These are phyloP conservation scores for Calonectria multiphialidica DNA, from an alignment of 2,329 filamentous ascomycete genomes.

Conservation along the genomic window DNA sequence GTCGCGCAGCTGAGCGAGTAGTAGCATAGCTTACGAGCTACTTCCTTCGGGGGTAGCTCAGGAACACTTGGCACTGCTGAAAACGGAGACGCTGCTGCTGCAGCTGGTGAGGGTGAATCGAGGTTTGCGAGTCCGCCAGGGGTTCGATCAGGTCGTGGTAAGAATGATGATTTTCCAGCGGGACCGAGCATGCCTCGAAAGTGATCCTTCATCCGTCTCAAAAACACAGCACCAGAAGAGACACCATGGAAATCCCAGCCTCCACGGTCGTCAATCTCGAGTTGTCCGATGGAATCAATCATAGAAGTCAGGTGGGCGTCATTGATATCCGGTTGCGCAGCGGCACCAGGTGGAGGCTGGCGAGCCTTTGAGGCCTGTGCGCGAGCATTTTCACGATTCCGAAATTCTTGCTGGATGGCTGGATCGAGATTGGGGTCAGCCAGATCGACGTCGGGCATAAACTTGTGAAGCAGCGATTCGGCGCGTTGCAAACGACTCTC, in stretches of 20 bases:
- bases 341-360: conserved; percentile 49
- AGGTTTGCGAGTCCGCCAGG: conserved; percentile 68
- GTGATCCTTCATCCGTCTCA: conserved; percentile 88
- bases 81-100: conserved; percentile 72
- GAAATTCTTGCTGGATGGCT: conserved; percentile 77
- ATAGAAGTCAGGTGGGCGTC: conserved; percentile 90
- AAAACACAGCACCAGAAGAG: conserved; percentile 91
- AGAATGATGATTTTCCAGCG: conserved; percentile 70
- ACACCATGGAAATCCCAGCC: conserved; percentile 96
- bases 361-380: conserved; percentile 53
- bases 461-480: conserved; percentile 81
- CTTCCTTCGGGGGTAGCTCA: conserved; percentile 77
- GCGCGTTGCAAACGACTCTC: conserved; percentile 87
- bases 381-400: conserved; percentile 65
- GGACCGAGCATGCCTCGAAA: conserved; percentile 82
- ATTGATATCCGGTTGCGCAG: conserved; percentile 57
- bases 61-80: conserved; percentile 64
- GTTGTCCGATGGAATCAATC: conserved; percentile 91
- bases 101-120: conserved; percentile 76
- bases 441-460: conserved; percentile 87
- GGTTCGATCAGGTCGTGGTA: conserved; percentile 63
- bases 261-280: conserved; percentile 91
- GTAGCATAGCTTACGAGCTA: conserved; percentile 65
- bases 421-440: conserved; percentile 87
- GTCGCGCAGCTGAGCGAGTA: conserved; percentile 69